Conservation (phyloP, 1,284 basidiomycete genomes). For the Pyrrhoderma noxium region DNA sequence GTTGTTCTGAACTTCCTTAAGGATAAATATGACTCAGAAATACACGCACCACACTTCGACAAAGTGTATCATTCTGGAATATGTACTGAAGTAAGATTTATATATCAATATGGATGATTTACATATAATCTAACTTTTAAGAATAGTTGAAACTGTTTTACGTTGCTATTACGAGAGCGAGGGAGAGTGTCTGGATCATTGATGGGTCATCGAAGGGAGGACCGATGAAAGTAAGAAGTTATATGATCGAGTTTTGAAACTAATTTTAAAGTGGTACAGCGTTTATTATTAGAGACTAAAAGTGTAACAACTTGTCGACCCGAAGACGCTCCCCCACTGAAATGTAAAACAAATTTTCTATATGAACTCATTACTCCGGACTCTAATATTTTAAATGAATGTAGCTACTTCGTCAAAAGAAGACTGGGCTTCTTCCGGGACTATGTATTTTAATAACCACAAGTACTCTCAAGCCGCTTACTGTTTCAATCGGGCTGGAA, state of each 20-base stretch:
- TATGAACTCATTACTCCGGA: background rate
- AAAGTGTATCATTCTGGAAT: constrained; percentile 47
- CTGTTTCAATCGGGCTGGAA: constrained; percentile 50
- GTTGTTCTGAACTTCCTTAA: constrained; percentile 44
- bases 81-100: constrained; percentile 44
- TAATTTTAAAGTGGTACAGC: no score
- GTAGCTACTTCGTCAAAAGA: constrained; percentile 34
- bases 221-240: constrained; percentile 47
- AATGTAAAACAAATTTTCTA: constrained; percentile 22
- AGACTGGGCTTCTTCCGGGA: constrained; percentile 51
- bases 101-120: constrained; percentile 6
- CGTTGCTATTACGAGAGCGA: constrained; percentile 62
- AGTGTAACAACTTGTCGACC: constrained; percentile 40
- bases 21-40: constrained; percentile 17
- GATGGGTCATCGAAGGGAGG: constrained; percentile 51
- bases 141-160: constrained; percentile 58
- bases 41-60: constrained; percentile 43
- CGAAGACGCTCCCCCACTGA: constrained; percentile 38
- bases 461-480: constrained; percentile 54
- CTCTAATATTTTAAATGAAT: background rate
- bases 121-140: constrained; percentile 2
- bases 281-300: constrained; percentile 38
- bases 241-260: background rate
- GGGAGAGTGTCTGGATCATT: constrained; percentile 60
- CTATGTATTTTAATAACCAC: constrained; percentile 44